These are phyloP conservation scores for Chionographis japonica DNA, from an alignment of 106 monocot genomes.

Conservation along the genomic window DNA sequence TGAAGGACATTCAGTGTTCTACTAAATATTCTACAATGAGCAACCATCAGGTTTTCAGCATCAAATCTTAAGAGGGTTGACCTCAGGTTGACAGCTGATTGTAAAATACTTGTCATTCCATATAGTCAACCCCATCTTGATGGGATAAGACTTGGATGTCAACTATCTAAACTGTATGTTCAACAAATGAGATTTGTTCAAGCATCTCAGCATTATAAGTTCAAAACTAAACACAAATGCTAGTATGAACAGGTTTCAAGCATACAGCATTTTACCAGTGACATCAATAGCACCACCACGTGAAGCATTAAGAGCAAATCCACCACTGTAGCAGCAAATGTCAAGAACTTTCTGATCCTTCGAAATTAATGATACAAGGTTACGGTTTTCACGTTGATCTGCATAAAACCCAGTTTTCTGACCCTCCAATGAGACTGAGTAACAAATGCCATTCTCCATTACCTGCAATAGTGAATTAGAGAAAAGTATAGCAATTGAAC, in stretches of 20 bases:
- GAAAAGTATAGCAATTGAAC: not conserved
- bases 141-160: too few species aligned
- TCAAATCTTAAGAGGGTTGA: too few species aligned
- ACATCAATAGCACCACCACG: slow-evolving; percentile 73
- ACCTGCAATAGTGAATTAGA: slow-evolving; percentile 36
- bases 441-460: slow-evolving; percentile 79
- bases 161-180: too few species aligned
- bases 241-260: slow-evolving; percentile 16
- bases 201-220: not conserved
- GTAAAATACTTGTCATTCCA: too few species aligned
- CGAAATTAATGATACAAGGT: slow-evolving; percentile 64
- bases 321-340: slow-evolving; percentile 91
- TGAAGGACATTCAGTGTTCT: too few species aligned
- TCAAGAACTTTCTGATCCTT: slow-evolving; percentile 73
- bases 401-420: slow-evolving; percentile 98
- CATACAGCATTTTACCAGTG: slow-evolving; percentile 62
- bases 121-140: too few species aligned
- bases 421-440: slow-evolving; percentile 67
- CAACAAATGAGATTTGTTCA: not conserved
- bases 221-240: not conserved
- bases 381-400: slow-evolving; percentile 92
- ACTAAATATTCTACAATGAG: too few species aligned
- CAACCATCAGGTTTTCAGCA: too few species aligned
- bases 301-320: slow-evolving; percentile 87
- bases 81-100: too few species aligned